Evolutionary conservation across 2,329 filamentous ascomycete species (phyloP).

Genomic region (Rutstroemia sp.): DNA sequence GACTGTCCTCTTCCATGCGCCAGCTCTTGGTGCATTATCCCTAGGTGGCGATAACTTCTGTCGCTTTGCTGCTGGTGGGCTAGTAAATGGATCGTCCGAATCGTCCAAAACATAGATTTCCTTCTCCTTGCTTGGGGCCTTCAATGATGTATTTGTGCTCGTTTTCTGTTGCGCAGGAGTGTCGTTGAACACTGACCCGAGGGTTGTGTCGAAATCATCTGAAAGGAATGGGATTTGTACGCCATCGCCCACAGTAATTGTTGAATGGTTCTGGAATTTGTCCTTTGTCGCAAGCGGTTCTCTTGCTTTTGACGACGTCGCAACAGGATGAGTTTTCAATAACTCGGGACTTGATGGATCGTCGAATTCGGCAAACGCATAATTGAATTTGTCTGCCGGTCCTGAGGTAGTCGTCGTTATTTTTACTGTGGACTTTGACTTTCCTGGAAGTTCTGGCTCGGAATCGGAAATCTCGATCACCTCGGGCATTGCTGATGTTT

Average conservation of each 20-base stretch:
- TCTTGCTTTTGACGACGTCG: not conserved
- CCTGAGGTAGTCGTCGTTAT: not conserved
- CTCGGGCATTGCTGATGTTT: not conserved
- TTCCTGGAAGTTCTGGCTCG: not conserved
- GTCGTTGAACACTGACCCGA: slow-evolving; percentile 8
- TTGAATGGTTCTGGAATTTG: not conserved
- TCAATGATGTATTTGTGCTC: not conserved
- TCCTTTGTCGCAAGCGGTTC: not conserved
- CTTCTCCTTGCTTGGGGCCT: not conserved
- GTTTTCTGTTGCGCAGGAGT: not conserved
- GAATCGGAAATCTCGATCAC: not conserved
- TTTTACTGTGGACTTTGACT: not conserved
- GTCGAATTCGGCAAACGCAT: not conserved
- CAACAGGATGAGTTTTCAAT: not conserved
- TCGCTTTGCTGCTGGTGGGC: slow-evolving; percentile 10
- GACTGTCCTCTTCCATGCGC: slow-evolving; percentile 17
- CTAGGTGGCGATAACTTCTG: not conserved
- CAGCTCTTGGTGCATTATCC: slow-evolving; percentile 1
- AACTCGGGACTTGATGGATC: not conserved
- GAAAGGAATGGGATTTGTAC: slow-evolving; percentile 1
- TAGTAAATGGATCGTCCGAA: slow-evolving; percentile 27
- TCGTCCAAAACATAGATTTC: slow-evolving; percentile 15
- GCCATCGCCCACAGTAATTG: not conserved
- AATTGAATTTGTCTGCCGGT: not conserved
- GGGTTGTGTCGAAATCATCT: slow-evolving; percentile 36